phyloP scores from a whole-genome alignment of 2,329 filamentous ascomycete genomes.

The Pestalotiopsis sp. region DNA sequence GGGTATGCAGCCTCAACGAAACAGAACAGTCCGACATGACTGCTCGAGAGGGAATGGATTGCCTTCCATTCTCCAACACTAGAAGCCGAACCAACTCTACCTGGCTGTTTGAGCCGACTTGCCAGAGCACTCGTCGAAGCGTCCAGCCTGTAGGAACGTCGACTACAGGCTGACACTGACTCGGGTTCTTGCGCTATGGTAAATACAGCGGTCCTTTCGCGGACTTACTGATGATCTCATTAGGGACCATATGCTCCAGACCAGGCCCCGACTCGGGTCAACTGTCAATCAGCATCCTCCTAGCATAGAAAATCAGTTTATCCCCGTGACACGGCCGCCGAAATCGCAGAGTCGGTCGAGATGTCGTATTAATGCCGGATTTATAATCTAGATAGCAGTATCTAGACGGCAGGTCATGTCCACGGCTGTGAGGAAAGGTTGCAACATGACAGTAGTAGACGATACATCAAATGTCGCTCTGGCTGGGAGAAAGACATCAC shows the following conservation, averaged over 20 bases:
- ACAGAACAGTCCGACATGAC: background rate
- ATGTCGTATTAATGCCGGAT: background rate
- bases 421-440: background rate
- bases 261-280: background rate
- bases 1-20: slow-evolving; percentile 6
- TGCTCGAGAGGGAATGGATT: background rate
- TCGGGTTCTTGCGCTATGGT: background rate
- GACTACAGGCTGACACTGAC: background rate
- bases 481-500: background rate
- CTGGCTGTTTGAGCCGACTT: background rate
- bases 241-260: background rate
- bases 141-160: background rate
- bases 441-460: background rate
- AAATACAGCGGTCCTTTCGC: background rate
- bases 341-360: background rate
- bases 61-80: background rate
- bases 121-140: background rate
- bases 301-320: background rate
- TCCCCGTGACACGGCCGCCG: background rate
- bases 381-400: background rate
- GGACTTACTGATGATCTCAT: slow-evolving; percentile 5
- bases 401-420: background rate
- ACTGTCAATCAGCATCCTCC: background rate
- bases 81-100: background rate
- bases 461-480: background rate